A percentile compares a stretch with the other conserved stretches of the same genome.
Conservation (phyloP, 306 rosid genomes). For the Boehmeria nivea region DNA sequence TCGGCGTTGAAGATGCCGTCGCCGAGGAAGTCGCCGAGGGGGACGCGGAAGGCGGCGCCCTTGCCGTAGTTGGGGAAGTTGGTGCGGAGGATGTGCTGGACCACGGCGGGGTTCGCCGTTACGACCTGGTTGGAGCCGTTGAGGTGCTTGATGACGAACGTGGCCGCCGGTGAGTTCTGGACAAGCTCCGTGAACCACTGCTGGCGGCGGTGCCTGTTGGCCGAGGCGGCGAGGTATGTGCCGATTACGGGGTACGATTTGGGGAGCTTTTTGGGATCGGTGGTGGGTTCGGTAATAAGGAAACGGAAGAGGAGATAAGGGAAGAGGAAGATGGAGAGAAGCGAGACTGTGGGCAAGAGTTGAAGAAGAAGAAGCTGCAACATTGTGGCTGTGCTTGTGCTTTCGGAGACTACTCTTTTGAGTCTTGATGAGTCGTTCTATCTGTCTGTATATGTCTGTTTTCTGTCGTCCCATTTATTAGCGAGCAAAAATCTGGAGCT, state of each 20-base stretch:
- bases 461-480: too few species aligned
- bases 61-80: conserved; percentile 49
- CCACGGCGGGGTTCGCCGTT: conserved; percentile 54
- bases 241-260: conserved; percentile 57
- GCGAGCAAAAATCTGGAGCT: too few species aligned
- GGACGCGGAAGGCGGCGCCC: conserved; percentile 16
- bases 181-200: conserved; percentile 57
- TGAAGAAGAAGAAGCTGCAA: conserved; percentile 5
- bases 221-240: conserved; percentile 25
- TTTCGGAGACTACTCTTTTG: too few species aligned
- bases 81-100: conserved; percentile 63
- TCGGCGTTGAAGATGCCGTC: conserved; percentile 55
- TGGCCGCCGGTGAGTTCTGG: conserved; percentile 39
- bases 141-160: conserved; percentile 46
- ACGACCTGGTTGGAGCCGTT: conserved; percentile 32
- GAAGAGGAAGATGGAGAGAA: not conserved
- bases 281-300: not conserved
- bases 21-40: conserved; percentile 56
- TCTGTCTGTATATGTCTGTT: too few species aligned
- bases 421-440: too few species aligned
- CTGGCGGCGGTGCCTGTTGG: conserved; percentile 36
- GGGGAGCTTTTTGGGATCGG: conserved; percentile 28
- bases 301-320: conserved; percentile 21
- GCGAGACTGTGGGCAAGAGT: not conserved
- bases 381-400: too few species aligned